Percentiles rank a stretch among this genome's conserved stretches.
Conservation (phyloP, 2,329 filamentous ascomycete species). For the Trichoderma endophyticum region DNA sequence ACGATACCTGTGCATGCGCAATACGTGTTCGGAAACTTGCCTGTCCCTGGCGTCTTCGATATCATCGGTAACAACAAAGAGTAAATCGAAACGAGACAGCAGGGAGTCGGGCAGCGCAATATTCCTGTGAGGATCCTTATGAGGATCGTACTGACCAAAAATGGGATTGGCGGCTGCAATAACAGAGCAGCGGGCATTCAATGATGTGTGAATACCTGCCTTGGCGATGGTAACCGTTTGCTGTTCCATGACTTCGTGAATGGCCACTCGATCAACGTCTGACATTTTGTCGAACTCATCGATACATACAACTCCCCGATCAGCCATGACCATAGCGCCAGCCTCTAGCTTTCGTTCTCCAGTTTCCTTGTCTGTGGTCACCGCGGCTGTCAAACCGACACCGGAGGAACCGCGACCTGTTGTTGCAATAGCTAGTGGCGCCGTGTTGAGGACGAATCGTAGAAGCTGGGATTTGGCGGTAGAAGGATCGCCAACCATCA, state of each 20-base stretch:
- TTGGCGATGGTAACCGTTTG: conserved; percentile 99
- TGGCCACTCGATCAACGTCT: conserved; percentile 93
- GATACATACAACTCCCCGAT: conserved; percentile 96
- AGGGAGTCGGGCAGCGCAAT: conserved; percentile 96
- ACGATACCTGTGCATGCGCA: conserved; percentile 95
- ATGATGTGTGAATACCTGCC: conserved; percentile 93
- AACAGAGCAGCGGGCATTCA: conserved; percentile 95
- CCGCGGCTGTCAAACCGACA: conserved; percentile 94
- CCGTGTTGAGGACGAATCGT: conserved; percentile 95
- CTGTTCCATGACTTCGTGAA: conserved; percentile 99
- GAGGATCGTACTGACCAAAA: conserved; percentile 96
- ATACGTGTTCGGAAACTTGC: conserved; percentile 90
- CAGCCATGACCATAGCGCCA: conserved; percentile 97
- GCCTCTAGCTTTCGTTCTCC: conserved; percentile 92
- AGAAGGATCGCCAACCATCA: conserved; percentile 98
- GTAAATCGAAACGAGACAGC: conserved; percentile 94
- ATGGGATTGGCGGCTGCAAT: conserved; percentile 96
- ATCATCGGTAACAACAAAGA: conserved; percentile 97
- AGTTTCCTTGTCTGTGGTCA: conserved; percentile 95
- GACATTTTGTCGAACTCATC: conserved; percentile 99
- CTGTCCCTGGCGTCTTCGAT: conserved; percentile 92
- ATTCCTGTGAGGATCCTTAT: conserved; percentile 98
- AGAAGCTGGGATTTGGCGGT: conserved; percentile 98
- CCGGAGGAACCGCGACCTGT: conserved; percentile 96
- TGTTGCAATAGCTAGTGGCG: conserved; percentile 92